Base-by-base conservation (phyloP, 257 asterid genomes). In the Solanum neorickii region DNA sequence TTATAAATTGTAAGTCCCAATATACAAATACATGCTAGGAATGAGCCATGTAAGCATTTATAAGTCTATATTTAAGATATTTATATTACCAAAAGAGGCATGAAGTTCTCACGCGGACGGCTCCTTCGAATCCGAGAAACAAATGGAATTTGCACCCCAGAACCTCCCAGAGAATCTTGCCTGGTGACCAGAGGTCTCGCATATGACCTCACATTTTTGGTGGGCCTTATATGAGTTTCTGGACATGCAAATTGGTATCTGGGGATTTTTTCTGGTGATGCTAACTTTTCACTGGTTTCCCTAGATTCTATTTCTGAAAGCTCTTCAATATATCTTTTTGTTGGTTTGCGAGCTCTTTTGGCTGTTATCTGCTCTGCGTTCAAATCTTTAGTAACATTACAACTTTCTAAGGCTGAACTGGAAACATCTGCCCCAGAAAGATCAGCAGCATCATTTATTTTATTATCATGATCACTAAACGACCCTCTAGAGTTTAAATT, bases 281-380 rank as follows among this genome's bases (percentile, higher is more conserved):
- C 74, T 41, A 82, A 82, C 88, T 91, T 94, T 87, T 93, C 94
- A 88, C 94, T 90, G 86, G 94, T 83, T 89, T 93, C 98, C 87
- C 93, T 87, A 49, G 92, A 89, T 86, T 96, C 99, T 66, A 89
- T 96, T 92, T 95, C 99, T 78, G 98, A 93, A 80, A 94, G 89
- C 89, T 96, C 98, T 91, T 97, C 98, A 86, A 97, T 95, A 84
- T 94, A 97, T 83, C 99, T 91, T 90, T 89, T 94, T 18, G 99
- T 97, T 86, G 99, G 99, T 89, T 93, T 97, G 66, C 99, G 92
- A 84, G 95, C 93, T 91, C 99, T 93, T 92, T 97, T 97, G 68
- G 93, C 89, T 72, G 94, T 89, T 93, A 94, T 93, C 86, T 90
- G 91, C 82, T 93, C 98, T 23, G 82, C 47, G 76, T 84, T 87